Evolutionary conservation across 306 rosid species (phyloP).

Genomic region (Abrus precatorius): DNA sequence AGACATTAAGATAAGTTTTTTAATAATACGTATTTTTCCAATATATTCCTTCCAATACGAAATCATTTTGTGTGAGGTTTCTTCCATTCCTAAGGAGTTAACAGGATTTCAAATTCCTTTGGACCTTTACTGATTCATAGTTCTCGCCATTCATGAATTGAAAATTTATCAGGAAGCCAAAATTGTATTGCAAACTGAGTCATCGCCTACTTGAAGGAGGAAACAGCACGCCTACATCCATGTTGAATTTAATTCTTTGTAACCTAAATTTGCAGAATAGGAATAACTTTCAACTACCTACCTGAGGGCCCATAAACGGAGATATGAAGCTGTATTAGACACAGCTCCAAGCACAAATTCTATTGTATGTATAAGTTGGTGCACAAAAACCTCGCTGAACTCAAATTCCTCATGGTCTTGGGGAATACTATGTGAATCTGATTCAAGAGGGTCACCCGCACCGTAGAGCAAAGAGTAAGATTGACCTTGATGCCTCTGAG

Average conservation of each 20-base stretch:
- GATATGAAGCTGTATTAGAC: constrained; percentile 97
- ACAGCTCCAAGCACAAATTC: constrained; percentile 98
- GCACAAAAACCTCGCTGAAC: constrained; percentile 89
- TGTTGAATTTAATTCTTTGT: constrained; percentile 8
- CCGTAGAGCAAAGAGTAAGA: constrained; percentile 66
- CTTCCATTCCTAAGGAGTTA: constrained; percentile 12
- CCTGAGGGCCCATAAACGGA: constrained; percentile 99
- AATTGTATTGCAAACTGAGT: constrained; percentile 21
- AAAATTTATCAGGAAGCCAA: constrained; percentile 26
- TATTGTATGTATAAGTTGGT: constrained; percentile 96
- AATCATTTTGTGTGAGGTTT: constrained; percentile 8
- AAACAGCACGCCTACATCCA: constrained; percentile 8
- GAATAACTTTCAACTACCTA: constrained; percentile 43
- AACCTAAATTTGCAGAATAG: constrained; percentile 16
- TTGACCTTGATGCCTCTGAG: constrained; percentile 76
- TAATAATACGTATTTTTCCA: neutral
- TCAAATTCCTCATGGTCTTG: constrained; percentile 81
- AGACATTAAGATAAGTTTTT: neutral
- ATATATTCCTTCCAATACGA: constrained; percentile 13
- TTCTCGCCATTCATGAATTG: constrained; percentile 22
- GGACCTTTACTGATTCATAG: constrained; percentile 16
- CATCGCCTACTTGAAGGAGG: constrained; percentile 2
- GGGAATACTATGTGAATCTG: constrained; percentile 60
- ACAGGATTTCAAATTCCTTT: constrained; percentile 2
- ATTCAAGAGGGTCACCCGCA: constrained; percentile 71